These are phyloP conservation scores for Stereocaulon alpinum DNA, from an alignment of 495 filamentous ascomycete species.

Conservation along the genomic window DNA sequence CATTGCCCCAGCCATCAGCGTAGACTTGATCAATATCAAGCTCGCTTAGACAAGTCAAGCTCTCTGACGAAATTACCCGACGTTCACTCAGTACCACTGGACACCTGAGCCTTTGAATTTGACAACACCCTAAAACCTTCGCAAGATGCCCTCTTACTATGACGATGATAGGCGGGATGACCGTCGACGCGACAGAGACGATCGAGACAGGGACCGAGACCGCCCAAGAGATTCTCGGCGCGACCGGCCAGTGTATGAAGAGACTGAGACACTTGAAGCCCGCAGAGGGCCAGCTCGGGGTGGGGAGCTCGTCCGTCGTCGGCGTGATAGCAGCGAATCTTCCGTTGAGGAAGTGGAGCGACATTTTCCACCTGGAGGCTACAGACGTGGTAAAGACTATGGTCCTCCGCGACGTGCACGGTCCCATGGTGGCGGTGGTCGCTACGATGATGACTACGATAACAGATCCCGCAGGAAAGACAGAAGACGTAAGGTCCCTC, in stretches of 20 bases:
- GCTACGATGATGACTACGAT: slow-evolving; percentile 46
- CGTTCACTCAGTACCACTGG: not conserved
- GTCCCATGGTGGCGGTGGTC: slow-evolving; percentile 36
- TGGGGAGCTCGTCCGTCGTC: slow-evolving; percentile 42
- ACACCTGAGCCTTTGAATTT: not conserved
- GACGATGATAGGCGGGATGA: slow-evolving; percentile 15
- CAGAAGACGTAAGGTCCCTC: slow-evolving; percentile 29
- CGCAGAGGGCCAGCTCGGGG: slow-evolving; percentile 17
- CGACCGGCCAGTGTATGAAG: slow-evolving; percentile 16
- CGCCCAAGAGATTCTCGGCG: slow-evolving; percentile 2
- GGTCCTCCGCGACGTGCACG: slow-evolving; percentile 36
- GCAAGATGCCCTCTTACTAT: slow-evolving; percentile 16
- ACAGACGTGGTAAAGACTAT: slow-evolving; percentile 37
- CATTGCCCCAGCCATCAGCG: not conserved
- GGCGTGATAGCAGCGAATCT: slow-evolving; percentile 45
- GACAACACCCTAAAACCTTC: not conserved
- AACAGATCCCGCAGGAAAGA: slow-evolving; percentile 44
- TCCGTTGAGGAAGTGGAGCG: slow-evolving; percentile 57
- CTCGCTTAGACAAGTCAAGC: not conserved
- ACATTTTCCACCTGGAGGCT: slow-evolving; percentile 53
- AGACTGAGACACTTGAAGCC: slow-evolving; percentile 19
- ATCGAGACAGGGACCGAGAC: slow-evolving; percentile 11
- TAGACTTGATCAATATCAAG: no score
- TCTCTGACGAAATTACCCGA: no score
- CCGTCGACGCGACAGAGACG: slow-evolving; percentile 13